Evolutionary conservation across 2,329 filamentous ascomycete genomes (phyloP).

Genomic region (Diaporthe capsici): DNA sequence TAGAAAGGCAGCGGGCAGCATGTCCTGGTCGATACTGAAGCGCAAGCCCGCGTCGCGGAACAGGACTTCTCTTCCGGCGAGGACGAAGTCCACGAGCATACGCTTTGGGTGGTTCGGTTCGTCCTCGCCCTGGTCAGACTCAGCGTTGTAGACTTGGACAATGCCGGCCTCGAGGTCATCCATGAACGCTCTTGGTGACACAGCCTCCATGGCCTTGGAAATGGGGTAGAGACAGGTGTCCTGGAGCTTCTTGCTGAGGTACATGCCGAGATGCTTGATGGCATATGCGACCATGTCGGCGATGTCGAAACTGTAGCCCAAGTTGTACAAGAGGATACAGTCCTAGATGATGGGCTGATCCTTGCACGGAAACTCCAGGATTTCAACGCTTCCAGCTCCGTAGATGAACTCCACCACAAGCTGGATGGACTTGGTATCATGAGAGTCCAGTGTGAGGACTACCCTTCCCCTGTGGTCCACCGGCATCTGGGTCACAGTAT

Average conservation of each 20-base stretch:
- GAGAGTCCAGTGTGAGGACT: background rate
- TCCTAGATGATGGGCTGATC: background rate
- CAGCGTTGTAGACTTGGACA: background rate
- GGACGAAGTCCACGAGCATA: slow-evolving; percentile 37
- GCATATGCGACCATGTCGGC: background rate
- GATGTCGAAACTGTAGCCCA: slow-evolving; percentile 22
- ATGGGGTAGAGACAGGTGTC: slow-evolving; percentile 7
- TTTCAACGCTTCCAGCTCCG: background rate
- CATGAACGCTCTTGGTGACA: background rate
- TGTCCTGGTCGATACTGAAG: background rate
- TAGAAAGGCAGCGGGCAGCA: background rate
- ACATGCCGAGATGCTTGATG: background rate
- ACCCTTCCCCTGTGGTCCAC: background rate
- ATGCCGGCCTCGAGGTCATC: background rate
- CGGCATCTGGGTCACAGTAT: background rate
- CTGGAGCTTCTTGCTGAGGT: background rate
- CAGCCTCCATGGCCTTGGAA: rapidly evolving
- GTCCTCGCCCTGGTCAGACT: background rate
- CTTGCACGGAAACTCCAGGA: background rate
- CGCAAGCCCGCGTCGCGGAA: background rate
- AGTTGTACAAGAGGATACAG: background rate
- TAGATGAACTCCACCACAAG: background rate
- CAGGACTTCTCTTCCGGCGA: slow-evolving; percentile 19
- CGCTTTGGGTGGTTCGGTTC: background rate
- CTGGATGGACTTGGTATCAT: background rate